Evolutionary conservation across 768 basidiomycete genomes (phyloP), one percentile per base, ranked within the genome.

Genomic region (Leccinum imitatum): DNA sequence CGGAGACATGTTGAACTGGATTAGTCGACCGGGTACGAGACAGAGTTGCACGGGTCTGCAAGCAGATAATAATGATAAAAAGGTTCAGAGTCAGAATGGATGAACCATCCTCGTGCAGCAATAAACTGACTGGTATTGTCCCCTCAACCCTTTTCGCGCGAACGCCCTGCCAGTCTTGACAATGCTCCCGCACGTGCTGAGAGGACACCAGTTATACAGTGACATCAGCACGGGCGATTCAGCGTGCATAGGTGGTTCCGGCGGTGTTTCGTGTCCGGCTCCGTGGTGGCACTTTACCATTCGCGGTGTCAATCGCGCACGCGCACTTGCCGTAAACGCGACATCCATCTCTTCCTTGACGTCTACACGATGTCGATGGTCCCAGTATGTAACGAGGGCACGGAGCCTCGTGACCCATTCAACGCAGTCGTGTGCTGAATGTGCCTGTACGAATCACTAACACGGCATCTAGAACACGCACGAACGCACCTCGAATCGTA

Each of bases 381-480:
- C 86, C 95, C 95, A 98, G 69, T 94, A 98, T 4, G 77, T 71
- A 44, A 87, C 74, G 35, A 95, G 79, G 27, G 82, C 82, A 17
- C 84, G 83, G 4, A 98, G 81, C 44, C 87, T 82, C 53, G 84
- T 81, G 53, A 97, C 85, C 96, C 95, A 98, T 69, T 98, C 94
- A 53, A 87, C 69, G 0, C 91, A 90, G 50, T 87, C 79, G 33
- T 70, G 76, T 57, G 83, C 77, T 23, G 87, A 86, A 77, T 88
- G 77, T 39, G 86, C 79, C 91, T 95, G 44, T 46, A 61, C 47
- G 30, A 35, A 50, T 54, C 25, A 56, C 33, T 51, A 55, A 54
- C 33, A 57, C 55, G 25, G 31, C 17, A 50, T 51, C 55, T 52
- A 55, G 8, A 51, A 39, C 23, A 48, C 37, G 7, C 27, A 48